Evolutionary conservation across 805 yeast genomes (phyloP).

Genomic region (Monosporozyma unispora): DNA sequence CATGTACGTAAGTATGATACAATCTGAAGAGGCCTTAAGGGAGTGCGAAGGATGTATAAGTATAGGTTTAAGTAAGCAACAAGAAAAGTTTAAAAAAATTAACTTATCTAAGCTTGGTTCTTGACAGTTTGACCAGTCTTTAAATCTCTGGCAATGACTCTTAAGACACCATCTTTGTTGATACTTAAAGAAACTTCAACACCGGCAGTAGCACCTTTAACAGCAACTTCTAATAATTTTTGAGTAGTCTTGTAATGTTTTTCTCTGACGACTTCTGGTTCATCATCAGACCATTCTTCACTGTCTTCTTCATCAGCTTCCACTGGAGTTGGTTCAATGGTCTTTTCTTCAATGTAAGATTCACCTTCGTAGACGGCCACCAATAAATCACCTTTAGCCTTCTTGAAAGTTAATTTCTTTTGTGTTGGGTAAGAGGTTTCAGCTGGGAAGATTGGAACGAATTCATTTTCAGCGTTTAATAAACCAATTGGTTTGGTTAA

Average conservation of each 20-base stretch:
- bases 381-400: conserved; percentile 50
- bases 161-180: conserved; percentile 52
- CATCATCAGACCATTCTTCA: conserved; percentile 54
- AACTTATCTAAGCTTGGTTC: conserved; percentile 36
- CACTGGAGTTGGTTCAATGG: conserved; percentile 54
- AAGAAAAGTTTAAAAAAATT: neutral
- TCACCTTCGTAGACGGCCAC: conserved; percentile 79
- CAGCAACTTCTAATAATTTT: conserved; percentile 67
- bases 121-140: conserved; percentile 49
- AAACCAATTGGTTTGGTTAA: conserved; percentile 77
- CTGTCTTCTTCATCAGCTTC: conserved; percentile 44
- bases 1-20: neutral
- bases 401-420: conserved; percentile 57
- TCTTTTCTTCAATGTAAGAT: conserved; percentile 73
- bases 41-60: neutral
- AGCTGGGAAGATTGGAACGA: conserved; percentile 62
- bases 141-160: conserved; percentile 54
- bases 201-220: conserved; percentile 59
- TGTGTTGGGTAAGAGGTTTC: conserved; percentile 90
- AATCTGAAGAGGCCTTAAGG: neutral
- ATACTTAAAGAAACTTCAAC: conserved; percentile 53
- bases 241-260: conserved; percentile 65
- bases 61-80: too few species aligned
- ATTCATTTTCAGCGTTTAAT: conserved; percentile 60
- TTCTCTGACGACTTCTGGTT: conserved; percentile 78